Base-by-base conservation (phyloP, 495 filamentous ascomycete genomes). In the Extremus antarcticus region DNA sequence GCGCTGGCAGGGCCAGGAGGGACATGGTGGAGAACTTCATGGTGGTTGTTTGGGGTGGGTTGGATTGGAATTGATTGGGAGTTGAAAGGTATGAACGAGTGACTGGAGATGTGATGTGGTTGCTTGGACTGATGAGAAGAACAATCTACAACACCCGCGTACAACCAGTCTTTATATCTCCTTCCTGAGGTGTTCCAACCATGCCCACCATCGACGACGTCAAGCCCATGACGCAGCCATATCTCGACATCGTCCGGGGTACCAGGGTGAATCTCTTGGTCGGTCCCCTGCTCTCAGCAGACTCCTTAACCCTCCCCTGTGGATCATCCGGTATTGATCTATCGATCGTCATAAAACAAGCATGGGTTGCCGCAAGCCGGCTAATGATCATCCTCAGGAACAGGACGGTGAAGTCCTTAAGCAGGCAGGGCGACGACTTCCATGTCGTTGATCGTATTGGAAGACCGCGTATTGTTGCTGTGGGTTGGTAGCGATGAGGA, bases 1-100 rank as follows among this genome's bases (percentile, higher is more conserved):
- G 24, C 38, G 55, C 53, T 32, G 56, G 43, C 19, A 58, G 48
- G 4, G 59, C 56, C 24, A 58, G 43, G 52, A 55, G 8, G 52
- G 51, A 43, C 43, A 48, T 41, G 59, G 55, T 53, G n/a, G 38
- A 17, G 54, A 41, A 41, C 52, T 58, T 57, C 54, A 57, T 57
- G 43, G 10, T 60, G 35, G 54, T 21, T n/a, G 43, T 55, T 2
- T 22, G 22, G 40, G 25, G 17, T 40, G 19, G 46, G 25, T 7
- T 45, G 15, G 41, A 9, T 53, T 40, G n/a, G n/a, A n/a, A n/a
- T n/a, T n/a, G n/a, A n/a, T n/a, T n/a, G n/a, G n/a, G n/a, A n/a
- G n/a, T n/a, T n/a, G n/a, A 46, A 46, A 17, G 32, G 20, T 45
- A 22, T 22, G 41, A 45, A 7, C 17, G 41, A 21, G 8, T 45